Evolutionary conservation across 148 eudicot species (phyloP).

Genomic region (Camellia japonica): DNA sequence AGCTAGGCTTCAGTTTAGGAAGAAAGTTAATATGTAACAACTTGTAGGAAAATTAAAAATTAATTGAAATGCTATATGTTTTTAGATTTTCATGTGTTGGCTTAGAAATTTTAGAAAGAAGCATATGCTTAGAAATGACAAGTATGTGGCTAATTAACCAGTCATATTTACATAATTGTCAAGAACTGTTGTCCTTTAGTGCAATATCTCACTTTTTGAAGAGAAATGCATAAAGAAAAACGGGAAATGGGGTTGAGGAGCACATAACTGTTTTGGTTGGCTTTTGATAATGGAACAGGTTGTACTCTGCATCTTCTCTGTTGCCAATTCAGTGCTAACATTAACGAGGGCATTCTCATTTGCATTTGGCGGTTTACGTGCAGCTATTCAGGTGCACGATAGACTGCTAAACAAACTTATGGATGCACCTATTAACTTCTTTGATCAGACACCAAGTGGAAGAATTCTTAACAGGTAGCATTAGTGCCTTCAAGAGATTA

Average conservation of each 20-base stretch:
- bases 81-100: not conserved
- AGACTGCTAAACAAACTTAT: slow-evolving; percentile 63
- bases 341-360: slow-evolving; percentile 87
- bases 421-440: slow-evolving; percentile 73
- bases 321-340: slow-evolving; percentile 70
- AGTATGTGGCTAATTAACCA: not conserved
- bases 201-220: not conserved
- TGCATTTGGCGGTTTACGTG: slow-evolving; percentile 94
- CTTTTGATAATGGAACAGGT: slow-evolving; percentile 43
- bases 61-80: not conserved
- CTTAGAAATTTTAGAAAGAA: slow-evolving; percentile 1
- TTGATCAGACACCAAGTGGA: slow-evolving; percentile 88
- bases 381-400: slow-evolving; percentile 79
- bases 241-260: not conserved
- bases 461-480: slow-evolving; percentile 87
- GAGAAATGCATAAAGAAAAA: not conserved
- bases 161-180: not conserved
- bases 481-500: slow-evolving; percentile 6
- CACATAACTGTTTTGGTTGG: not conserved
- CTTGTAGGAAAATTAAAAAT: not conserved
- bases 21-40: not conserved
- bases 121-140: slow-evolving; percentile 5
- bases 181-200: not conserved
- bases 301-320: slow-evolving; percentile 67
- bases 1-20: not conserved